Conservation (phyloP, 2,329 filamentous ascomycete genomes). For the Colletotrichum orchidophilum region DNA sequence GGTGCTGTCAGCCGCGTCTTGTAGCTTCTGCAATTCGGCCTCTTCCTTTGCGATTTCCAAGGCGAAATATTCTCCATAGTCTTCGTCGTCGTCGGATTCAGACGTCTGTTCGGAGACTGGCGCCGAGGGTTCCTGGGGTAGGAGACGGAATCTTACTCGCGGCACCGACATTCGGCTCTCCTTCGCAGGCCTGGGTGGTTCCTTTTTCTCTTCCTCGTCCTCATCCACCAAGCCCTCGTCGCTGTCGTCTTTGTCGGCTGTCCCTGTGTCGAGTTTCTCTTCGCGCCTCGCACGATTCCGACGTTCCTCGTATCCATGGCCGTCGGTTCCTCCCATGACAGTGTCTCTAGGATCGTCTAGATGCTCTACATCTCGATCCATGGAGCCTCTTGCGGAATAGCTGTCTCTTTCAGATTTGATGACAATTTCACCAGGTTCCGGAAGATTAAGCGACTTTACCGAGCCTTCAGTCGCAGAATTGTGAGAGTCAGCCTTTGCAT, state of each 20-base stretch:
- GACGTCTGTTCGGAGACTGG: conserved; percentile 54
- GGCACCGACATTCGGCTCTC: conserved; percentile 41
- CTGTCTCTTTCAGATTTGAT: conserved; percentile 52
- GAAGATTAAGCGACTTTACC: conserved; percentile 51
- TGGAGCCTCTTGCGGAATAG: conserved; percentile 40
- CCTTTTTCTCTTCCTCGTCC: conserved; percentile 27
- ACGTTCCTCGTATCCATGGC: conserved; percentile 9
- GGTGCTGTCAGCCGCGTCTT: conserved; percentile 48
- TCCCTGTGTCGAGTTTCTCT: neutral
- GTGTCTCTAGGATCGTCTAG: conserved; percentile 22
- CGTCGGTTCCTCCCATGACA: conserved; percentile 21
- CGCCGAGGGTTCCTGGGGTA: conserved; percentile 45
- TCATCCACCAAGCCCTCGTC: conserved; percentile 33
- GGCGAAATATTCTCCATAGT: conserved; percentile 66
- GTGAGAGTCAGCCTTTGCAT: conserved; percentile 57
- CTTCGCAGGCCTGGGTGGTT: conserved; percentile 30
- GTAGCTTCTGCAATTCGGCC: conserved; percentile 57
- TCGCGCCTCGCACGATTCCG: conserved; percentile 7
- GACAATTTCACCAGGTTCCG: conserved; percentile 58
- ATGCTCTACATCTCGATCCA: conserved; percentile 30
- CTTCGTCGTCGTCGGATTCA: conserved; percentile 65
- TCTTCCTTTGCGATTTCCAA: conserved; percentile 62
- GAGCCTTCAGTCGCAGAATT: conserved; percentile 45
- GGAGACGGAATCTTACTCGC: conserved; percentile 50
- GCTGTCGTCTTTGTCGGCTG: conserved; percentile 2